phyloP scores from a whole-genome alignment of 257 asterid species.

The Scutellaria galericulata region DNA sequence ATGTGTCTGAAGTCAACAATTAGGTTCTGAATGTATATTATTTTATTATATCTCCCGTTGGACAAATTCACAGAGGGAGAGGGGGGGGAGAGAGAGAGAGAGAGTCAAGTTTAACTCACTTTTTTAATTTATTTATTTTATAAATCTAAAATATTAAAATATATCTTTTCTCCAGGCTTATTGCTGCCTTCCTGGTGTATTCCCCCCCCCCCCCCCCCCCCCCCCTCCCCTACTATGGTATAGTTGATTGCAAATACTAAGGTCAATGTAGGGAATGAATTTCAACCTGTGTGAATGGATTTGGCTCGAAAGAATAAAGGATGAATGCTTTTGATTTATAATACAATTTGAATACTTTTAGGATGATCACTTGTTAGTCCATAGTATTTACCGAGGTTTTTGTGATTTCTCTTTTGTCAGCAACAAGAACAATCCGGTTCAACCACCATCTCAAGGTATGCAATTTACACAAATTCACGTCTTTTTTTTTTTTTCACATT shows the following conservation, averaged over 20 bases:
- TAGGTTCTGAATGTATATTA: no score
- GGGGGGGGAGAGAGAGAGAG: no score
- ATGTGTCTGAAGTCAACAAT: no score
- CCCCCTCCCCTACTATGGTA: conserved; percentile 7
- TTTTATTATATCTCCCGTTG: no score
- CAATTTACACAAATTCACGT: no score
- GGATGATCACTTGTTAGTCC: background rate
- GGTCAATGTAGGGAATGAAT: background rate
- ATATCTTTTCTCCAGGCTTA: no score
- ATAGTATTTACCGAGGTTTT: background rate
- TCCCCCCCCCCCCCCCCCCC: no score
- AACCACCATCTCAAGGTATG: no score
- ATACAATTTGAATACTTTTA: background rate
- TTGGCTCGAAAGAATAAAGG: background rate
- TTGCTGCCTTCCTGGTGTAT: background rate
- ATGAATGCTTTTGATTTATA: background rate
- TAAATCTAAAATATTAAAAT: no score
- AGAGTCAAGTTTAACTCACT: background rate
- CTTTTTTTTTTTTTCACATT: no score
- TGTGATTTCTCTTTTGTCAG: conserved; percentile 5
- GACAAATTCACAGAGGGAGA: no score
- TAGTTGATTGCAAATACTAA: background rate
- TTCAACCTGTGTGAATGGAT: background rate
- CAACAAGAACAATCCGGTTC: no score
- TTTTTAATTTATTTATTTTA: background rate